These are phyloP conservation scores for Lactarius hengduanensis DNA, from an alignment of 768 basidiomycete genomes.

Conservation along the genomic window DNA sequence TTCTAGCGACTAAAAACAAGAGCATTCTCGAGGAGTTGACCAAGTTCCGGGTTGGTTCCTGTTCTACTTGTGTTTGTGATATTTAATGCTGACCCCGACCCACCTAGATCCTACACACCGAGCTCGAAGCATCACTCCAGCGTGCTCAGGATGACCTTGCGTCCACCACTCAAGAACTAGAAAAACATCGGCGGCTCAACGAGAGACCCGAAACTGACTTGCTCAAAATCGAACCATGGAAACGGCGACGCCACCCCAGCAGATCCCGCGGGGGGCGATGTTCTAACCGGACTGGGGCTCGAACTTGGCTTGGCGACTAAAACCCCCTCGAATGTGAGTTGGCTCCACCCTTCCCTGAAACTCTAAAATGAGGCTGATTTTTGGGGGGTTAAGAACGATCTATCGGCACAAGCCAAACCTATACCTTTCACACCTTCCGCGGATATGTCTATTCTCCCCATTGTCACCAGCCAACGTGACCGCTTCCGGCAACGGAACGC, in stretches of 20 bases:
- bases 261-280: slow-evolving; percentile 44
- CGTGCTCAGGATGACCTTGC: slow-evolving; percentile 57
- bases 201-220: slow-evolving; percentile 93
- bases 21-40: slow-evolving; percentile 90
- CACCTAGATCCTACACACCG: slow-evolving; percentile 72
- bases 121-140: slow-evolving; percentile 70
- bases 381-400: slow-evolving; percentile 26
- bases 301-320: slow-evolving; percentile 61
- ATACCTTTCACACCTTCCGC: slow-evolving; percentile 72
- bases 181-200: slow-evolving; percentile 76
- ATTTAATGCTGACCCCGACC: neutral
- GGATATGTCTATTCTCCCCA: slow-evolving; percentile 95
- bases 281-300: slow-evolving; percentile 59
- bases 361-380: neutral
- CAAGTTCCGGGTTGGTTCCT: slow-evolving; percentile 67
- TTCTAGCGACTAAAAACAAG: slow-evolving; percentile 93
- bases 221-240: slow-evolving; percentile 70
- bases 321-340: slow-evolving; percentile 19
- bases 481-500: slow-evolving; percentile 97
- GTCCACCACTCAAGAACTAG: slow-evolving; percentile 59
- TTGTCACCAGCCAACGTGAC: slow-evolving; percentile 96
- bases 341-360: neutral
- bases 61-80: neutral
- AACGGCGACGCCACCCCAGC: slow-evolving; percentile 33
- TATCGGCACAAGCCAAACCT: slow-evolving; percentile 51